These are phyloP conservation scores for Didymella keratinophila DNA, from an alignment of 2,329 filamentous ascomycete genomes.

Conservation along the genomic window DNA sequence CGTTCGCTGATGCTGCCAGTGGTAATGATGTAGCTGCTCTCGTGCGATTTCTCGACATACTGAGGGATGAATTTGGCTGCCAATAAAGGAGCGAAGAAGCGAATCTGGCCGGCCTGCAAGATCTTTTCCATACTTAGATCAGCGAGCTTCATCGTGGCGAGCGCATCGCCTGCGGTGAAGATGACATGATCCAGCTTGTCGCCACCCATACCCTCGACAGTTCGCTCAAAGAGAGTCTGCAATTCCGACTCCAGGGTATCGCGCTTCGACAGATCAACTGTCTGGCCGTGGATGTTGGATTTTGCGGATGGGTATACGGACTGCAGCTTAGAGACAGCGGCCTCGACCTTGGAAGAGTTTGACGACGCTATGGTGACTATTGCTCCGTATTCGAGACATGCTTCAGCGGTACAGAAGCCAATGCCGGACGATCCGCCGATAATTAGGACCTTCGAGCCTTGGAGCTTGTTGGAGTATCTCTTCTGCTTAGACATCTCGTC, in stretches of 20 bases:
- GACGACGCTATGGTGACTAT: constrained; percentile 69
- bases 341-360: constrained; percentile 57
- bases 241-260: constrained; percentile 59
- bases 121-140: constrained; percentile 55
- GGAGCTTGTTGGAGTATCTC: constrained; percentile 60
- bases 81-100: constrained; percentile 61
- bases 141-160: constrained; percentile 52
- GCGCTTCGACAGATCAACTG: constrained; percentile 58
- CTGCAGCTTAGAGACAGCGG: constrained; percentile 57
- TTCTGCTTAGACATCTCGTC: constrained; percentile 48
- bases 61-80: constrained; percentile 59
- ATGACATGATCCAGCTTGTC: constrained; percentile 63
- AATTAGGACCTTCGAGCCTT: constrained; percentile 61
- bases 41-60: constrained; percentile 54
- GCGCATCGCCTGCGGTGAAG: constrained; percentile 63
- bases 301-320: constrained; percentile 54
- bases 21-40: constrained; percentile 64
- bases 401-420: constrained; percentile 68
- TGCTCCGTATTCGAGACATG: constrained; percentile 62
- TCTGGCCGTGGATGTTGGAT: constrained; percentile 53
- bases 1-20: constrained; percentile 61
- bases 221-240: constrained; percentile 54
- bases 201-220: constrained; percentile 39
- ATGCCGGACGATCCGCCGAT: constrained; percentile 71
- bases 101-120: constrained; percentile 57